Base-by-base conservation (phyloP, 148 eudicot species). In the Silene latifolia region DNA sequence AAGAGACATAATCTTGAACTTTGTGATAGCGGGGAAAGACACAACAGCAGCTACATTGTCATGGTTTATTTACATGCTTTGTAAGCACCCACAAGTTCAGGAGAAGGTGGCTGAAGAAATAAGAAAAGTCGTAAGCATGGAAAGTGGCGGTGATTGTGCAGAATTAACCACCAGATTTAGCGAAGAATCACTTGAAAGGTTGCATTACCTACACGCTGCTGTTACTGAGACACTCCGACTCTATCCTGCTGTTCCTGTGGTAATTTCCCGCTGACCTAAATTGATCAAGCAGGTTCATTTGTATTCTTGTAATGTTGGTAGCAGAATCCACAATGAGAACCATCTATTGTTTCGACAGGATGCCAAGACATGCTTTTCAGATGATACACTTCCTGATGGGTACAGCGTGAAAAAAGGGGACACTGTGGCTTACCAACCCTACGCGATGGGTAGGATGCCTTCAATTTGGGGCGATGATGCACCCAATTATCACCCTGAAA, bases 371-470 rank as follows among this genome's bases (percentile, higher is more conserved):
- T 86, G 93, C 79, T 84, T 91, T 42, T 77, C 95, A 0, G 90
- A 94, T 66, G 98, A 91, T 61, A 85, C 85, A 18, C 76, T 90
- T 13, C 98, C 98, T 10, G 91, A 90, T 84, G 98, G 96, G 1
- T 86, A 71, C 69, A 78, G 84, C 75, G 88, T 91, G 76, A 94
- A 84, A 21, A 89, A 88, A 78, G 98, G 95, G 5, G 91, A 89
- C 76, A 67, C 77, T 76, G 91, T 93, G 65, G 73, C 82, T 75
- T 91, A 91, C 72, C 88, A 79, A 66, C 88, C 97, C 1, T 93
- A 89, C 72, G 95, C 96, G 44, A 91, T 94, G 97, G 97, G 97
- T 60, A 83, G 96, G 53, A 93, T 91, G 98, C 79, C 27, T 44
- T 86, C 78, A 68, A 80, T 91, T 53, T 93, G 97, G 97, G 97